These are phyloP conservation scores for Sordaria brevicollis DNA, from an alignment of 495 filamentous ascomycete species.

Conservation along the genomic window DNA sequence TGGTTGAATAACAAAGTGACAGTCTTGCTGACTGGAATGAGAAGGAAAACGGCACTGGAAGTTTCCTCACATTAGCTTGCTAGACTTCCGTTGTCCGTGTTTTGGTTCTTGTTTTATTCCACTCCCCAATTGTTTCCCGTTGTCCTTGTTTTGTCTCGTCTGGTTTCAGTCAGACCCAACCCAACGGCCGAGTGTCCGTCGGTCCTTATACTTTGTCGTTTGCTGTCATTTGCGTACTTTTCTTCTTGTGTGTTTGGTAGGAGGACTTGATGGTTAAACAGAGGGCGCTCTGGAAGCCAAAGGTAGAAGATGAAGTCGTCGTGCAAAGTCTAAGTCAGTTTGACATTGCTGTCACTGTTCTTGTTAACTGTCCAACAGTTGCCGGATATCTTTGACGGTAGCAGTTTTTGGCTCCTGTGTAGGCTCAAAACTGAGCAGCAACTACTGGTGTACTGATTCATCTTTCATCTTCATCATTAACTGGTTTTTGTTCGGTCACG, in stretches of 20 bases:
- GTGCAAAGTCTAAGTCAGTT: neutral
- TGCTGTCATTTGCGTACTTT: neutral
- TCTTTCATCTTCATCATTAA: neutral
- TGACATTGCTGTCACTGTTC: neutral
- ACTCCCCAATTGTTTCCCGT: too few relatives aligned
- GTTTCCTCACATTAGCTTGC: too few relatives aligned
- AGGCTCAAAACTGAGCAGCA: too few relatives aligned
- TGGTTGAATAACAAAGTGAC: too few relatives aligned
- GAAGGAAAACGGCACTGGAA: too few relatives aligned
- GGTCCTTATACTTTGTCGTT: neutral
- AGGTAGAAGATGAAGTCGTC: neutral
- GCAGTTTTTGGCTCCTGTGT: too few relatives aligned
- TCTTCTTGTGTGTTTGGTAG: neutral
- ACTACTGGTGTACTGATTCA: too few relatives aligned
- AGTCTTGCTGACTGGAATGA: too few relatives aligned
- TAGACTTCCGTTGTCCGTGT: too few relatives aligned
- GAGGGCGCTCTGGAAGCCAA: neutral
- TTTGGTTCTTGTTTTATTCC: neutral
- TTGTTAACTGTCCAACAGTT: too few relatives aligned
- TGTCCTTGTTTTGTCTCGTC: neutral
- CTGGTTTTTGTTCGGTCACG: neutral
- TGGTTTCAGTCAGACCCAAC: neutral
- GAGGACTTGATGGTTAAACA: too few relatives aligned
- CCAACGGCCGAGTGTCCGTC: neutral
- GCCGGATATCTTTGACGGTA: neutral